A percentile compares a stretch with the other conserved stretches of the same genome.
These are phyloP conservation scores for Monosporozyma unispora DNA, from an alignment of 805 yeast species.

Conservation along the genomic window DNA sequence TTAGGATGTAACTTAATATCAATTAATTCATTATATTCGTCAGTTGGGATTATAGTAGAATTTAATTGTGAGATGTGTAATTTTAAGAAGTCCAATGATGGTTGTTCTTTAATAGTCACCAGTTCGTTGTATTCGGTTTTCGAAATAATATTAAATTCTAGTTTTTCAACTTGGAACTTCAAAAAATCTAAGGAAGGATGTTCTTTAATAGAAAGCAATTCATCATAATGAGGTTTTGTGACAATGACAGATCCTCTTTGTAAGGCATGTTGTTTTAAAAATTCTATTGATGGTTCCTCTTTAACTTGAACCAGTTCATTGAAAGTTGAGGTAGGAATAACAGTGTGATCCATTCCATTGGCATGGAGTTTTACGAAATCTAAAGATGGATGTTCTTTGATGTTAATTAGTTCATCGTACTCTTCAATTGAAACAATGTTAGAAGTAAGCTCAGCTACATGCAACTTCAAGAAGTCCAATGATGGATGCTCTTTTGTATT, in stretches of 20 bases:
- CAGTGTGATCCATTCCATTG: constrained; percentile 2
- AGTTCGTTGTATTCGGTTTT: constrained; percentile 1
- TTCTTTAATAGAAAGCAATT: constrained; percentile 4
- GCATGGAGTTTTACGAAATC: constrained; percentile 7
- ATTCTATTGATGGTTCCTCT: constrained; percentile 3
- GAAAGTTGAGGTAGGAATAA: not conserved
- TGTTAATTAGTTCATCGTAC: not conserved
- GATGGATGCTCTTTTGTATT: constrained; percentile 3
- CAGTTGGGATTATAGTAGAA: not conserved
- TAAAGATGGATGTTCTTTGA: constrained; percentile 3
- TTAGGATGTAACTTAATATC: not conserved
- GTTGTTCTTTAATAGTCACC: not conserved
- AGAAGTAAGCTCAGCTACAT: not conserved
- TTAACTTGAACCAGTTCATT: not conserved
- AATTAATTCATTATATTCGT: not conserved
- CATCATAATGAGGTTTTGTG: not conserved
- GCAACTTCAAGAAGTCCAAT: constrained; percentile 3
- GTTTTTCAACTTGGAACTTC: not conserved
- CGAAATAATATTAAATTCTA: not conserved
- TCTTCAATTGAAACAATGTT: not conserved
- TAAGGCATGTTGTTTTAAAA: constrained; percentile 6
- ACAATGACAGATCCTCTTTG: constrained; percentile 9
- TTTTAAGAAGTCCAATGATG: not conserved
- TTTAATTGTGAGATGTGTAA: not conserved
- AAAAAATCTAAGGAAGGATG: constrained; percentile 4